Evolutionary conservation across 805 yeast species (phyloP).

Genomic region (Jamesozyma hellenica): DNA sequence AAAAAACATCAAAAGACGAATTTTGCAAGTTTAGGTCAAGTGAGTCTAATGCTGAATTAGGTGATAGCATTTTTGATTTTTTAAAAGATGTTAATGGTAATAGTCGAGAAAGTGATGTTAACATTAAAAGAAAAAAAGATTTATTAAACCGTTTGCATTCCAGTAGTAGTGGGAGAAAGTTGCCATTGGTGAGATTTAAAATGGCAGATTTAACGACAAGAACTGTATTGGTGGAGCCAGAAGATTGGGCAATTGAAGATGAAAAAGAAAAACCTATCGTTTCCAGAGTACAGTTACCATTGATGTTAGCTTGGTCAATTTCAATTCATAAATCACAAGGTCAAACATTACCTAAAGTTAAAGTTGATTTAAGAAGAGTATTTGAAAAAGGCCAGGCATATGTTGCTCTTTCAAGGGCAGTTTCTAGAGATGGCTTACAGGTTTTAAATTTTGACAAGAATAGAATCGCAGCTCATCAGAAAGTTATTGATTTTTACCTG

Average conservation of each 20-base stretch:
- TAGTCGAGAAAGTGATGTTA: slow-evolving; percentile 22
- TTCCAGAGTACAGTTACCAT: slow-evolving; percentile 69
- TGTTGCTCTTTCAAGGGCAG: slow-evolving; percentile 90
- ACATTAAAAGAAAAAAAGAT: slow-evolving; percentile 39
- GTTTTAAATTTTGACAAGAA: slow-evolving; percentile 58
- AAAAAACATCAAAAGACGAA: slow-evolving; percentile 18
- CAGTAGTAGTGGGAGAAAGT: slow-evolving; percentile 36
- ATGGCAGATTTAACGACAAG: slow-evolving; percentile 62
- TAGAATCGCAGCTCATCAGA: slow-evolving; percentile 59
- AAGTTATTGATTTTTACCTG: slow-evolving; percentile 61
- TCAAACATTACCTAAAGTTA: slow-evolving; percentile 66
- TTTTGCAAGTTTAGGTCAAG: slow-evolving; percentile 11
- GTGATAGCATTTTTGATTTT: slow-evolving; percentile 43
- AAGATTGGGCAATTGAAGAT: slow-evolving; percentile 72
- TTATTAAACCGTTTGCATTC: slow-evolving; percentile 35
- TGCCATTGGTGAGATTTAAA: slow-evolving; percentile 72
- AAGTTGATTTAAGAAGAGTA: slow-evolving; percentile 63
- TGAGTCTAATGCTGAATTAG: slow-evolving; percentile 19
- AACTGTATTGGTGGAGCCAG: slow-evolving; percentile 72
- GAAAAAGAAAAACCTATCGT: slow-evolving; percentile 59
- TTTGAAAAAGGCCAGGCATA: slow-evolving; percentile 94
- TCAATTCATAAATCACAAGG: slow-evolving; percentile 97
- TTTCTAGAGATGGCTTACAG: slow-evolving; percentile 71
- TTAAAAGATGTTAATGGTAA: slow-evolving; percentile 24
- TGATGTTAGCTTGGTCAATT: slow-evolving; percentile 91